phyloP scores from a whole-genome alignment of 2,329 filamentous ascomycete species.

The Chaetomium globosum region DNA sequence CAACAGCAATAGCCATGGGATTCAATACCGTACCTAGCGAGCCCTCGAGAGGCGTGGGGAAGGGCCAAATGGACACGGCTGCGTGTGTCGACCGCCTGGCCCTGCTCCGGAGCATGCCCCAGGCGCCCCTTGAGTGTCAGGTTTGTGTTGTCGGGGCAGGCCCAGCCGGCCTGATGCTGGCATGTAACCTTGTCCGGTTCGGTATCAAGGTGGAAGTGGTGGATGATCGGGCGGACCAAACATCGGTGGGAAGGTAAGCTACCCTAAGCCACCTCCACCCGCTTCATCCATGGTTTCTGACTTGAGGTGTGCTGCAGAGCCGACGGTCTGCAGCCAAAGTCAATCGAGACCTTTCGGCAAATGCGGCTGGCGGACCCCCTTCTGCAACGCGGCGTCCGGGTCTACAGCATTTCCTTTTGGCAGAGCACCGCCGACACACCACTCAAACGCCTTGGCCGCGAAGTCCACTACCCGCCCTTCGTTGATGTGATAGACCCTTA shows the following conservation, averaged over 20 bases:
- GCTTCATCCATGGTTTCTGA: conserved; percentile 16
- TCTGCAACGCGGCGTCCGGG: conserved; percentile 66
- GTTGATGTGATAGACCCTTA: conserved; percentile 61
- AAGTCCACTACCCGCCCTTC: conserved; percentile 68
- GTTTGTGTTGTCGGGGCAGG: conserved; percentile 58
- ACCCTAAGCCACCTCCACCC: background rate
- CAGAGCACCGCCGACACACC: conserved; percentile 54
- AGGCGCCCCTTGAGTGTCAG: conserved; percentile 47
- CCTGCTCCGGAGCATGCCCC: conserved; percentile 52
- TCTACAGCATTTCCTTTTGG: conserved; percentile 78
- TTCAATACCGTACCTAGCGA: conserved; percentile 45
- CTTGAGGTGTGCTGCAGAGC: conserved; percentile 49
- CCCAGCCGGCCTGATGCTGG: conserved; percentile 60
- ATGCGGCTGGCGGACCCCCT: conserved; percentile 71
- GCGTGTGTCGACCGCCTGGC: conserved; percentile 51
- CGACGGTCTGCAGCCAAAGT: conserved; percentile 76
- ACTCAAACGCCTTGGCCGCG: conserved; percentile 63
- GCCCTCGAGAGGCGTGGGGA: conserved; percentile 41
- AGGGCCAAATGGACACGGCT: conserved; percentile 40
- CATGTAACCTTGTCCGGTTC: conserved; percentile 61
- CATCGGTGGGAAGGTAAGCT: conserved; percentile 62
- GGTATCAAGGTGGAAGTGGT: conserved; percentile 67
- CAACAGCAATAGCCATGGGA: conserved; percentile 39
- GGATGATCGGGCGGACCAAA: conserved; percentile 70
- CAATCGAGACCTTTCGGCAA: conserved; percentile 75